Percentiles rank a stretch among this genome's conserved stretches.
These are phyloP conservation scores for Bocquillonia castaneifolia DNA, from an alignment of 441 rosid genomes.

Conservation along the genomic window DNA sequence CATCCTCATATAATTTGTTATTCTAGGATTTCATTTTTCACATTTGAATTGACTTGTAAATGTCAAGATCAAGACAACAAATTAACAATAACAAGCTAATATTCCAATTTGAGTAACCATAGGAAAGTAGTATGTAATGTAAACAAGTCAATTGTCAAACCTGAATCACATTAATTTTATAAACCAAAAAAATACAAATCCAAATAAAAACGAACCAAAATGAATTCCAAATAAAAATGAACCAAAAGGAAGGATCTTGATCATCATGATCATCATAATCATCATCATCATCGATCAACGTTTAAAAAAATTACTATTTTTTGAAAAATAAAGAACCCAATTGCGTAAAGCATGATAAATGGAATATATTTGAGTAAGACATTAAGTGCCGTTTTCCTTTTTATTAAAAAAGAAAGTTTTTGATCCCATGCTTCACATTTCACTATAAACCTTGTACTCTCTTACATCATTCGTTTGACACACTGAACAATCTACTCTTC, in stretches of 20 bases:
- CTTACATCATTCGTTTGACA: background rate
- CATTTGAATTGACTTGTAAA: constrained; percentile 2
- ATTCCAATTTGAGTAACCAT: too few relatives aligned
- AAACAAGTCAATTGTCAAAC: too few relatives aligned
- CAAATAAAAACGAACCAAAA: too few relatives aligned
- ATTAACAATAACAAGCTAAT: too few relatives aligned
- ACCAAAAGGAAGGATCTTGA: background rate
- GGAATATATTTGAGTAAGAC: constrained; percentile 20
- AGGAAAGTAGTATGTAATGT: too few relatives aligned
- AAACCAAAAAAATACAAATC: too few relatives aligned
- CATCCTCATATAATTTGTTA: too few relatives aligned
- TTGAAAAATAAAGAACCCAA: background rate
- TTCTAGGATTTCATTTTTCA: too few relatives aligned
- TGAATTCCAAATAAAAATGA: background rate
- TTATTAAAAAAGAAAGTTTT: background rate
- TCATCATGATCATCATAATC: background rate
- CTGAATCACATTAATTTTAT: too few relatives aligned
- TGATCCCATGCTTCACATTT: constrained; percentile 14
- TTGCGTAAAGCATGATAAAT: constrained; percentile 20
- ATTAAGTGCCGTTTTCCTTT: constrained; percentile 1
- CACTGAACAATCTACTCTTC: too few relatives aligned
- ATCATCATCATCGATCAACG: background rate
- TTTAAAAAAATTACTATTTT: background rate
- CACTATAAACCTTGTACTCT: background rate
- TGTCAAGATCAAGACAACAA: background rate